phyloP scores from a whole-genome alignment of 2,329 filamentous ascomycete genomes.

The Massarina eburnea region DNA sequence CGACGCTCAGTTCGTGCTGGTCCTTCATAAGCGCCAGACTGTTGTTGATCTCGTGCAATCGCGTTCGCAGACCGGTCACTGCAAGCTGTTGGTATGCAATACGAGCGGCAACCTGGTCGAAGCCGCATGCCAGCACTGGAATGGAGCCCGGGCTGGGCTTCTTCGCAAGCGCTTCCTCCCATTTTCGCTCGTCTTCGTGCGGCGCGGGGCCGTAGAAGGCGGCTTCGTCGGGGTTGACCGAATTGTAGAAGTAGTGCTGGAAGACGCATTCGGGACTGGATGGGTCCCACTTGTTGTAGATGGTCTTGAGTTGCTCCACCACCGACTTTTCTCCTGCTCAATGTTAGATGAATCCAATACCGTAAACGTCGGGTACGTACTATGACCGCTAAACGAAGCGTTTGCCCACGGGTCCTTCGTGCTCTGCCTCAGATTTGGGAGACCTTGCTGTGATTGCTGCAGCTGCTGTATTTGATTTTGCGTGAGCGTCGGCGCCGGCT shows the following conservation, averaged over 20 bases:
- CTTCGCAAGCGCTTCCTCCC: slow-evolving; percentile 80
- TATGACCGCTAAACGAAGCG: slow-evolving; percentile 30
- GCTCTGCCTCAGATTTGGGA: slow-evolving; percentile 39
- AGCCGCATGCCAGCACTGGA: slow-evolving; percentile 74
- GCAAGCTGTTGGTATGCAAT: slow-evolving; percentile 72
- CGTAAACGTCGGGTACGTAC: slow-evolving; percentile 17
- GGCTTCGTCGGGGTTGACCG: slow-evolving; percentile 72
- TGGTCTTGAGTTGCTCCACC: slow-evolving; percentile 70
- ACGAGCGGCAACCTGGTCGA: slow-evolving; percentile 69
- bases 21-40: slow-evolving; percentile 71
- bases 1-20: slow-evolving; percentile 74
- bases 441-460: slow-evolving; percentile 40
- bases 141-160: slow-evolving; percentile 77
- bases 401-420: slow-evolving; percentile 28
- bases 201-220: slow-evolving; percentile 73
- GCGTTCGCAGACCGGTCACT: slow-evolving; percentile 68
- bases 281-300: slow-evolving; percentile 75
- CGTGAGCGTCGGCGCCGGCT: slow-evolving; percentile 34
- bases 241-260: slow-evolving; percentile 86
- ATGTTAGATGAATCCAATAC: slow-evolving; percentile 12
- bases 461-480: slow-evolving; percentile 33
- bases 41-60: slow-evolving; percentile 78
- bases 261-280: slow-evolving; percentile 69
- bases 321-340: slow-evolving; percentile 68
- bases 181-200: slow-evolving; percentile 73